These are phyloP conservation scores for Ploettnerulaceae sp. DNA, from an alignment of 2,329 filamentous ascomycete species.

Conservation along the genomic window DNA sequence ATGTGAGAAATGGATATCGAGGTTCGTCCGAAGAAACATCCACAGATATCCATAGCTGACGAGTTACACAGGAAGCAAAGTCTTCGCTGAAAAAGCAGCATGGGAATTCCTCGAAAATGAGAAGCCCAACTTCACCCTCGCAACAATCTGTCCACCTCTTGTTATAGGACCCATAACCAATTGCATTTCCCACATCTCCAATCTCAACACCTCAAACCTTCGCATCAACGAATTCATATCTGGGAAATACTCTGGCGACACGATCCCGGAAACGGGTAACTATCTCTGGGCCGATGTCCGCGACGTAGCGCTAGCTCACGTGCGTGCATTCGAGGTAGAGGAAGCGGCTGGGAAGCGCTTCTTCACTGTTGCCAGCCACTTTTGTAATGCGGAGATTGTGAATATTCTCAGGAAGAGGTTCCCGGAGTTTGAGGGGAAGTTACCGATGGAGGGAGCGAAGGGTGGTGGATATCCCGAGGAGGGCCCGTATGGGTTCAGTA, in stretches of 20 bases:
- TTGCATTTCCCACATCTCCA: constrained; percentile 54
- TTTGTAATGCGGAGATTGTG: constrained; percentile 53
- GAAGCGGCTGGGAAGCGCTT: constrained; percentile 57
- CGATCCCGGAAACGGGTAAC: constrained; percentile 48
- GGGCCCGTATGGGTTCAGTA: constrained; percentile 51
- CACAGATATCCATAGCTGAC: not conserved
- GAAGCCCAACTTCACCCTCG: constrained; percentile 50
- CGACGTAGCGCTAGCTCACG: constrained; percentile 57
- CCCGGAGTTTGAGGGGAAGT: constrained; percentile 43
- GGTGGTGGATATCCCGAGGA: constrained; percentile 31
- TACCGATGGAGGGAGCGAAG: constrained; percentile 40
- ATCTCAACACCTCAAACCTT: constrained; percentile 67
- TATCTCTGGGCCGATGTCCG: constrained; percentile 56
- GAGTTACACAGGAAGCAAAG: constrained; percentile 39
- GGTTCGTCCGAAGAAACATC: not conserved
- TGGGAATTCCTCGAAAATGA: constrained; percentile 56
- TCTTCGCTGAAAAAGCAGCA: constrained; percentile 60
- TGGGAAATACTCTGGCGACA: constrained; percentile 47
- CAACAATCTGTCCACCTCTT: constrained; percentile 55
- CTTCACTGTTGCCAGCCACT: constrained; percentile 54
- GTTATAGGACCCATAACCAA: constrained; percentile 44
- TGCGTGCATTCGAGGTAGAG: constrained; percentile 51
- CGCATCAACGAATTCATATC: constrained; percentile 56
- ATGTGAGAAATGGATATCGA: constrained; percentile 31
- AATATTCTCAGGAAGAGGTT: constrained; percentile 50